Base-by-base conservation (phyloP, 2,329 filamentous ascomycete species). In the Botryotinia convoluta region DNA sequence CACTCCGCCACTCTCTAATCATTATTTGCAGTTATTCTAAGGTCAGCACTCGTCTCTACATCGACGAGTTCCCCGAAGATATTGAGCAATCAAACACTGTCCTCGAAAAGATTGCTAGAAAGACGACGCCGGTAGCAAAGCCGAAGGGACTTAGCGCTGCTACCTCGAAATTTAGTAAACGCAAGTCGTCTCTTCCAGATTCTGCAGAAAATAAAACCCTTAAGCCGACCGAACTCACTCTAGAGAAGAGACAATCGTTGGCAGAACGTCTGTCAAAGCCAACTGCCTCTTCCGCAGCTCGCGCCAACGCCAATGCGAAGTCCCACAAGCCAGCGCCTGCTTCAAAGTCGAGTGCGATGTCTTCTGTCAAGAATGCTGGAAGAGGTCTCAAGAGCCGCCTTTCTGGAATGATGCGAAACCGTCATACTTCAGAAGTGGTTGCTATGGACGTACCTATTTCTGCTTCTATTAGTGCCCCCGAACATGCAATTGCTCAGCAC, bases 321-420 rank as follows among this genome's bases (percentile, higher is more conserved):
- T 22, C 61, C 6, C 61, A 18, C 61, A 64, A 44, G 18, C n/a
- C 64, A 26, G 37, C 26, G 26, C 61, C 59, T n/a, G 45, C 39
- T 20, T 29, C 39, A 44, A 57, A 45, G 37, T 37, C 71, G 3
- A 61, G 32, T 7, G 42, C 71, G 8, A 59, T 69, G 29, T 39
- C 54, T 32, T 69, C 64, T 32, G 42, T 73, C 8, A 73, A 73
- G n/a, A 70, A 51, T 22, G 71, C 64, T n/a, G 48, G 71, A n/a
- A 72, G 68, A 42, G 71, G 64, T 16, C 35, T 73, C 8, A 73
- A 73, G 44, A 70, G 57, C 16, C 65, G 71, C 2, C 32, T 73
- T 22, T 73, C 65, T 3, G 65, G n/a, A 26, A 73, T 73, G 54
- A 69, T 73, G 26, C 20, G 39, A 32, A 35, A 26, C 1, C 57